A percentile compares a stretch with the other conserved stretches of the same genome.
Conservation (phyloP, 1,284 basidiomycete species). For the Tilletia caries region DNA sequence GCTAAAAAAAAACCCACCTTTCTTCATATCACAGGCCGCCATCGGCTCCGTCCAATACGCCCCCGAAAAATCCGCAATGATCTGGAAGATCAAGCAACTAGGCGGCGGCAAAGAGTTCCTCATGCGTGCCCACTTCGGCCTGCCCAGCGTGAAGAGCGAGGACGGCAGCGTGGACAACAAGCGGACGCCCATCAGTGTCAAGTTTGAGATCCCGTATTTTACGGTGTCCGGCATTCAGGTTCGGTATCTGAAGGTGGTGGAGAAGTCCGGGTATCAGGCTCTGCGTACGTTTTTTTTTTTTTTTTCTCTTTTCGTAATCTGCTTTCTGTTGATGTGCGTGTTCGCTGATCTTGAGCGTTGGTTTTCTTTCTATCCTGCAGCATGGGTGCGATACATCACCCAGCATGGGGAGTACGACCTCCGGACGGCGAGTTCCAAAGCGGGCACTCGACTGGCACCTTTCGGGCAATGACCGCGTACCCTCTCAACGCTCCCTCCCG, state of each 20-base stretch:
- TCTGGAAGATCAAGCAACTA: slow-evolving; percentile 54
- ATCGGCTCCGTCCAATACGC: slow-evolving; percentile 50
- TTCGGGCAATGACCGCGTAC: not conserved
- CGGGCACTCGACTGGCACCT: not conserved
- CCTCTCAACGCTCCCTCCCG: not conserved
- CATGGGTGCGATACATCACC: slow-evolving; percentile 69
- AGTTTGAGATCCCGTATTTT: slow-evolving; percentile 97
- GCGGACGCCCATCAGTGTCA: slow-evolving; percentile 88
- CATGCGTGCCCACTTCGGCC: slow-evolving; percentile 53
- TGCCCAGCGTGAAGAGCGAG: slow-evolving; percentile 53
- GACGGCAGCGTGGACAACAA: slow-evolving; percentile 79
- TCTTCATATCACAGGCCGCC: slow-evolving; percentile 23
- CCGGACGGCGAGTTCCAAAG: slow-evolving; percentile 50
- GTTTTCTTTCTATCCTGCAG: not conserved
- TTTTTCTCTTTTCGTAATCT: too few relatives aligned
- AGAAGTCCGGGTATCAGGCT: slow-evolving; percentile 88
- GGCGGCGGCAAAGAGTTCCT: slow-evolving; percentile 52
- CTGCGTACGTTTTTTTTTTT: slow-evolving; percentile 64
- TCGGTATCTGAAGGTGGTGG: slow-evolving; percentile 92
- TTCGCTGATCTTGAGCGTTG: not conserved
- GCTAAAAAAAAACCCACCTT: too few relatives aligned
- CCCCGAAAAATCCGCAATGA: slow-evolving; percentile 52
- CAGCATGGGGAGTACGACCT: slow-evolving; percentile 92
- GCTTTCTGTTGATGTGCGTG: not conserved
- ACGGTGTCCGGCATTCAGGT: slow-evolving; percentile 92